Evolutionary conservation across 1,139 yeast genomes (phyloP).

Genomic region (Yamadazyma aaseri): DNA sequence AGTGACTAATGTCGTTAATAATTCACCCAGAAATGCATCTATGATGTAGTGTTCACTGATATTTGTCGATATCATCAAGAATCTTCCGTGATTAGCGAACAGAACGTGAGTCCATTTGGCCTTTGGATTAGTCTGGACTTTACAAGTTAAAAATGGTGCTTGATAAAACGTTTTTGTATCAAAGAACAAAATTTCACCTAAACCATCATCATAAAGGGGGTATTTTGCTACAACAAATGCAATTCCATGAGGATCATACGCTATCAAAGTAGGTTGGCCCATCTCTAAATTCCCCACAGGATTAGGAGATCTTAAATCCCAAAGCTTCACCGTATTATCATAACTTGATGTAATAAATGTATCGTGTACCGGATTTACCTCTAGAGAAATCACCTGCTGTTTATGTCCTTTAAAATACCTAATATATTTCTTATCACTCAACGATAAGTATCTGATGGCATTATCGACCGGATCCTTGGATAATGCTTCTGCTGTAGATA

Average conservation of each 20-base stretch:
- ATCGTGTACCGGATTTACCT: slow-evolving; percentile 73
- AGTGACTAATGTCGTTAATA: slow-evolving; percentile 49
- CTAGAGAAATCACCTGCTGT: slow-evolving; percentile 66
- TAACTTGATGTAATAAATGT: slow-evolving; percentile 65
- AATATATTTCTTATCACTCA: slow-evolving; percentile 75
- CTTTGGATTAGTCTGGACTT: slow-evolving; percentile 24
- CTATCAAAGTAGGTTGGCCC: slow-evolving; percentile 56
- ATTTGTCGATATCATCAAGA: slow-evolving; percentile 64
- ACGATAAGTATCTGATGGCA: slow-evolving; percentile 70
- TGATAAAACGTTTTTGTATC: slow-evolving; percentile 58
- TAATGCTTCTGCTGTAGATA: slow-evolving; percentile 58
- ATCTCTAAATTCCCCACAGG: slow-evolving; percentile 63
- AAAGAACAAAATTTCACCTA: slow-evolving; percentile 55
- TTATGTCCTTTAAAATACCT: slow-evolving; percentile 89
- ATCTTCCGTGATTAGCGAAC: slow-evolving; percentile 80
- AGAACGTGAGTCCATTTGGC: slow-evolving; percentile 66
- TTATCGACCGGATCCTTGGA: slow-evolving; percentile 50
- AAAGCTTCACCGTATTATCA: slow-evolving; percentile 78
- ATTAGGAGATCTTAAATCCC: slow-evolving; percentile 74
- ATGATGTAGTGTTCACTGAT: slow-evolving; percentile 54
- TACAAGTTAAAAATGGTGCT: slow-evolving; percentile 49
- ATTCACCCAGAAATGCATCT: slow-evolving; percentile 70
- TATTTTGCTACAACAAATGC: slow-evolving; percentile 70
- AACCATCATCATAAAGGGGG: slow-evolving; percentile 22
- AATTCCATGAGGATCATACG: slow-evolving; percentile 81